Evolutionary conservation across 2,329 filamentous ascomycete species (phyloP), one percentile per base, ranked within the genome.

Genomic region (Ophiosphaerella herpotricha): DNA sequence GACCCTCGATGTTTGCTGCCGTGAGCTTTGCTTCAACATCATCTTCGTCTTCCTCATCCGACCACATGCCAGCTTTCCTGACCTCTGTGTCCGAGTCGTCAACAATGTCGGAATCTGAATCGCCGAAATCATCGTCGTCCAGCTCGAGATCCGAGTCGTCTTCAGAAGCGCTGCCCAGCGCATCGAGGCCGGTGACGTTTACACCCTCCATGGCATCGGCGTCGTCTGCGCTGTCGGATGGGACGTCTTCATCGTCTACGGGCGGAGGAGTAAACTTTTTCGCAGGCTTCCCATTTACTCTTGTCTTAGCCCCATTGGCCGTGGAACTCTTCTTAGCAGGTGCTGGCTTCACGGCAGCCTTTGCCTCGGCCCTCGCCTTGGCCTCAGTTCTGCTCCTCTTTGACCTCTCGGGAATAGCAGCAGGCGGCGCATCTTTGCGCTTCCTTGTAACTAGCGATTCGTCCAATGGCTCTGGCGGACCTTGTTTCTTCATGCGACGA

Each of bases 401-500:
- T 81, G 92, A 93, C 44, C 64, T 58, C 57, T 72, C 66, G 35
- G 61, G 60, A 34, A 63, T 58, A 1, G 64, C 80, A 78, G 54
- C 82, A 73, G 58, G 78, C 45, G 85, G 86, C 35, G 85, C 85
- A 63, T 89, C 80, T 80, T 97, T 97, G 72, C 92, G 85, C 83
- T 97, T 97, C 69, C 87, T 91, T 43, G 86, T 86, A 65, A 88
- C 86, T 67, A 89, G 67, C 60, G 72, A 78, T 61, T 96, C 90
- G 59, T 94, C 90, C 60, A 97, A 82, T 58, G 88, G 82, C 67
- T 88, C 84, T 46, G 94, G 94, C 58, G 88, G 82, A 48, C 91
- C 93, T 83, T 97, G 94, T 78, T 97, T 97, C 75, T 92, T 90
- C 87, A 97, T 95, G 67, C 92, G 90, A 73, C 91, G 89, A 74